Evolutionary conservation across 1,284 basidiomycete genomes (phyloP).

Genomic region (Papiliotrema laurentii): DNA sequence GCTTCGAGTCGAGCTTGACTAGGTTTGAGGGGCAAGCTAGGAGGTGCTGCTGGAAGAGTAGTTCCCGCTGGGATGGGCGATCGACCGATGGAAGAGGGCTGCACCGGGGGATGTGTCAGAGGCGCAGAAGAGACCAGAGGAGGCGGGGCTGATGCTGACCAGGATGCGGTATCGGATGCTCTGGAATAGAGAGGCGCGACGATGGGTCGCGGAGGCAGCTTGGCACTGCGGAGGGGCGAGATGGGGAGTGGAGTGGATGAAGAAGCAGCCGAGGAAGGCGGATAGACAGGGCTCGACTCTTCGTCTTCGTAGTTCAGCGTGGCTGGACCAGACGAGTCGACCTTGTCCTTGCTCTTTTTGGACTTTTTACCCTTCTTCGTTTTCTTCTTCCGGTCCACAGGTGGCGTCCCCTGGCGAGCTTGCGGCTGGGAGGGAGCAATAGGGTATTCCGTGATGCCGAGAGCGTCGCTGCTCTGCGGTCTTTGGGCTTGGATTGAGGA

Average conservation of each 20-base stretch:
- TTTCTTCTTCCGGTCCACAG: no score
- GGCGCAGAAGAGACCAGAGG: neutral
- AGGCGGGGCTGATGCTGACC: no score
- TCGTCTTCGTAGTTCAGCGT: constrained; percentile 1
- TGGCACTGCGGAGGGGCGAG: neutral
- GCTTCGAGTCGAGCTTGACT: no score
- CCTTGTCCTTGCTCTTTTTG: neutral
- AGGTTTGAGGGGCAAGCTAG: no score
- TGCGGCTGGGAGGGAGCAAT: no score
- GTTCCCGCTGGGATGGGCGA: no score
- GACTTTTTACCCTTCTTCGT: neutral
- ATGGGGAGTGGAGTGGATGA: neutral
- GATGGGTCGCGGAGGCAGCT: neutral
- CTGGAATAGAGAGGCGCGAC: neutral
- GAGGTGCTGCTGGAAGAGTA: neutral
- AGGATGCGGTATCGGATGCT: no score
- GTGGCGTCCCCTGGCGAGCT: no score
- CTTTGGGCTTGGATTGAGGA: no score
- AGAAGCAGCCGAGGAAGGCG: neutral
- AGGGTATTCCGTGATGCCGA: no score
- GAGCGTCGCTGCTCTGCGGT: no score
- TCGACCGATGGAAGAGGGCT: neutral
- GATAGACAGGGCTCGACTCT: neutral
- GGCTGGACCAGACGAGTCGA: neutral
- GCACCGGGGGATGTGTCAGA: neutral